Percentiles rank a stretch among this genome's conserved stretches.
These are phyloP conservation scores for Neonectria coccinea DNA, from an alignment of 2,329 filamentous ascomycete species.

Conservation along the genomic window DNA sequence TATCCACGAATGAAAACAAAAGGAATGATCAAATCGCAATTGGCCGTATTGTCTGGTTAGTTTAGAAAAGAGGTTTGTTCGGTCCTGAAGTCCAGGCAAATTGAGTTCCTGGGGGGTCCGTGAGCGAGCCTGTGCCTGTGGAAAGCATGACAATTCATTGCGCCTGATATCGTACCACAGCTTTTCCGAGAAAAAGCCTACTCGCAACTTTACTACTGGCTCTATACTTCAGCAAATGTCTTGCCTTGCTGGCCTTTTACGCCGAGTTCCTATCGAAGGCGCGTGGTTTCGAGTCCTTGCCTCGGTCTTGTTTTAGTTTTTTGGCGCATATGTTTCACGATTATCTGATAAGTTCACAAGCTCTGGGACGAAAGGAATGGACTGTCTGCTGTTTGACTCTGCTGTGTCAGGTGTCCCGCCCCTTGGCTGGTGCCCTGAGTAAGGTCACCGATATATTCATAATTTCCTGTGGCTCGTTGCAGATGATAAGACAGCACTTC, in stretches of 20 bases:
- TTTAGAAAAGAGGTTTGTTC: constrained; percentile 2
- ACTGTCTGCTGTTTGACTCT: constrained; percentile 13
- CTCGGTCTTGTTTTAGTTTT: not conserved
- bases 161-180: not conserved
- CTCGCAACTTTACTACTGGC: not conserved
- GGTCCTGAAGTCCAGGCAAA: not conserved
- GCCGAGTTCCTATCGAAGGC: not conserved
- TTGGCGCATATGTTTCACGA: not conserved
- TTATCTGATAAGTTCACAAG: constrained; percentile 4
- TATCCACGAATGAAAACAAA: constrained; percentile 11
- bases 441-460: constrained; percentile 11
- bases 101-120: not conserved
- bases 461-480: not conserved
- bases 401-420: not conserved
- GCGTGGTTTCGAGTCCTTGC: not conserved
- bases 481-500: constrained; percentile 1
- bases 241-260: not conserved
- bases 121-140: not conserved
- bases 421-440: constrained; percentile 3
- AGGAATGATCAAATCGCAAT: not conserved
- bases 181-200: not conserved
- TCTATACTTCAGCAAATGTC: not conserved
- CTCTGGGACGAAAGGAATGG: not conserved
- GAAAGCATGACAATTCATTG: not conserved
- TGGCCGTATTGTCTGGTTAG: not conserved